Evolutionary conservation across 768 basidiomycete genomes (phyloP).

Genomic region (Melanogaster broomeanus): DNA sequence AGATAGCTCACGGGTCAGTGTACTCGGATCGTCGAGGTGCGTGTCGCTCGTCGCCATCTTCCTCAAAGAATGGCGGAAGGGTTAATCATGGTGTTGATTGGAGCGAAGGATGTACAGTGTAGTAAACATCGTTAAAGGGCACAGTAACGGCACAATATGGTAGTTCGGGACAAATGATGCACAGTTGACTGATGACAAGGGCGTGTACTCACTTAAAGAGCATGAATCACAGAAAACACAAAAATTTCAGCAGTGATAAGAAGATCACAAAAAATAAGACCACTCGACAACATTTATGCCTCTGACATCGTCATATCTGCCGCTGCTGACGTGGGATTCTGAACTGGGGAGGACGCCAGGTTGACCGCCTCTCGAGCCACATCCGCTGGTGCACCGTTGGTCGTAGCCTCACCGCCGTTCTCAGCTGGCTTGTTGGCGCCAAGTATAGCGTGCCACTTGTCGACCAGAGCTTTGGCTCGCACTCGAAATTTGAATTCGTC

Average conservation of each 20-base stretch:
- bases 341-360: slow-evolving; percentile 19
- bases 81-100: not conserved
- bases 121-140: slow-evolving; percentile 18
- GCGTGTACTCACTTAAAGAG: not conserved
- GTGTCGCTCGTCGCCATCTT: not conserved
- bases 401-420: slow-evolving; percentile 26
- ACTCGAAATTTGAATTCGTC: slow-evolving; percentile 55
- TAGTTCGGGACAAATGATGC: slow-evolving; percentile 23
- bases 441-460: slow-evolving; percentile 44
- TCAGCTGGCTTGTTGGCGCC: slow-evolving; percentile 35
- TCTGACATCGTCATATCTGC: slow-evolving; percentile 47
- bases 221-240: slow-evolving; percentile 12
- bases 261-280: slow-evolving; percentile 10
- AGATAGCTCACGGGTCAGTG: too few relatives aligned
- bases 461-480: slow-evolving; percentile 48
- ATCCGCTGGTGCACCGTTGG: slow-evolving; percentile 29
- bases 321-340: slow-evolving; percentile 32
- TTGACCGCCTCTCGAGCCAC: slow-evolving; percentile 17
- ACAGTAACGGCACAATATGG: slow-evolving; percentile 12
- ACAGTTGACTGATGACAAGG: slow-evolving; percentile 20
- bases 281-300: slow-evolving; percentile 22
- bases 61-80: not conserved
- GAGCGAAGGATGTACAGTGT: slow-evolving; percentile 26
- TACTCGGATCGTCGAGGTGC: not conserved
- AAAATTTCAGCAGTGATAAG: slow-evolving; percentile 12